Base-by-base conservation (phyloP, 495 filamentous ascomycete species). In the Apodospora peruviana region DNA sequence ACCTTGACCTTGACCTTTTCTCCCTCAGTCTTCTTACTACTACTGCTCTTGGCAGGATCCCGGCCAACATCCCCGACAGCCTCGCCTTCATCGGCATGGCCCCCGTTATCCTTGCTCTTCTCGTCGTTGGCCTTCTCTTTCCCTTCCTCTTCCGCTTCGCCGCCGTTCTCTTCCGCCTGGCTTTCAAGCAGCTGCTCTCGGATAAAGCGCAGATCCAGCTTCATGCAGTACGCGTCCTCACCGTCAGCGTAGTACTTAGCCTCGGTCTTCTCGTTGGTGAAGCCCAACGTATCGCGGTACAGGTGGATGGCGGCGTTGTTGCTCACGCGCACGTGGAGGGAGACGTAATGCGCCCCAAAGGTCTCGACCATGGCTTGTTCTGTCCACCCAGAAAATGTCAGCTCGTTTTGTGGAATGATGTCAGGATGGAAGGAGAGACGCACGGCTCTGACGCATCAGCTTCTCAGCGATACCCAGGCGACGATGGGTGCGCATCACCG, bases 241-340 rank as follows among this genome's bases (percentile, higher is more conserved):
- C 90, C 91, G 69, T 97, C 93, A 35, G 93, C 93, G 64, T 98
- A 98, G 81, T 98, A 98, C 68, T 93, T 95, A 53, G 76, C 60
- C 72, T 97, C 93, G 12, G 88, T 81, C 68, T 89, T 93, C 53
- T 95, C 90, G 44, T 87, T 85, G 64, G 87, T 81, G 75, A 98
- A 98, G 38, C 87, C 84, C 1, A 98, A 79, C 1, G 91, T 97
- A 58, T 95, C 88, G 52, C 87, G 85, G 77, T 98, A 98, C 12
- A 98, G 78, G 57, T 83, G 85, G 41, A 96, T 78, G 16, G 93
- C 93, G 19, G 93, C 93, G 53, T 80, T 79, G 73, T 98, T 98
- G 62, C 84, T 89, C 22, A 96, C 79, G 56, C 93, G 93, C 45
- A 98, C 93, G 67, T 98, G 93, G 17, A 98, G 81, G 23, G 86